These are phyloP conservation scores for Leucaena leucocephala DNA, from an alignment of 306 rosid genomes.

Conservation along the genomic window DNA sequence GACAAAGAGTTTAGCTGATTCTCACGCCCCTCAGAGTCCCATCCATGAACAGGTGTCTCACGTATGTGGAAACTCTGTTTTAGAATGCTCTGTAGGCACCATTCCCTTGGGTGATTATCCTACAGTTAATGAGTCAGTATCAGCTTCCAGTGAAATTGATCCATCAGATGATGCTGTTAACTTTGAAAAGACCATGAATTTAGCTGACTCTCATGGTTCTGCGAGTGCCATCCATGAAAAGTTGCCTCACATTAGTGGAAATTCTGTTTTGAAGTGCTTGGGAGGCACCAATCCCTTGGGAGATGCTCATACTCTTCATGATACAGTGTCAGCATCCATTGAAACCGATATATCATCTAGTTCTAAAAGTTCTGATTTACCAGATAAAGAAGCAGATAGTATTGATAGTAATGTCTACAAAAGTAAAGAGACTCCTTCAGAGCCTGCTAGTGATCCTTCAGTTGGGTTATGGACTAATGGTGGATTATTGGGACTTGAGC, in stretches of 20 bases:
- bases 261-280: slow-evolving; percentile 46
- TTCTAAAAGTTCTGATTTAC: slow-evolving; percentile 41
- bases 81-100: slow-evolving; percentile 40
- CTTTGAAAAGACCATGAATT: not conserved
- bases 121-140: slow-evolving; percentile 38
- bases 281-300: slow-evolving; percentile 30
- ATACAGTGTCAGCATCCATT: slow-evolving; percentile 45
- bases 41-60: slow-evolving; percentile 43
- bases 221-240: slow-evolving; percentile 36
- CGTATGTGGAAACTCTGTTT: slow-evolving; percentile 34
- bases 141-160: slow-evolving; percentile 43
- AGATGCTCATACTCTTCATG: slow-evolving; percentile 32
- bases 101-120: slow-evolving; percentile 27
- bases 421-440: slow-evolving; percentile 52
- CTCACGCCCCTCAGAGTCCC: slow-evolving; percentile 35
- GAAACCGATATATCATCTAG: slow-evolving; percentile 37
- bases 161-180: not conserved
- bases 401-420: slow-evolving; percentile 41
- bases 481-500: slow-evolving; percentile 93
- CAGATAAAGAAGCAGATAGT: slow-evolving; percentile 44
- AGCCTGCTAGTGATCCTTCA: slow-evolving; percentile 53
- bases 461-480: slow-evolving; percentile 94
- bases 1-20: slow-evolving; percentile 22
- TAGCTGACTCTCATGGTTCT: slow-evolving; percentile 35
- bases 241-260: slow-evolving; percentile 38